Evolutionary conservation across 2,329 filamentous ascomycete genomes (phyloP).

Genomic region (Pseudogymnoascus sp.): DNA sequence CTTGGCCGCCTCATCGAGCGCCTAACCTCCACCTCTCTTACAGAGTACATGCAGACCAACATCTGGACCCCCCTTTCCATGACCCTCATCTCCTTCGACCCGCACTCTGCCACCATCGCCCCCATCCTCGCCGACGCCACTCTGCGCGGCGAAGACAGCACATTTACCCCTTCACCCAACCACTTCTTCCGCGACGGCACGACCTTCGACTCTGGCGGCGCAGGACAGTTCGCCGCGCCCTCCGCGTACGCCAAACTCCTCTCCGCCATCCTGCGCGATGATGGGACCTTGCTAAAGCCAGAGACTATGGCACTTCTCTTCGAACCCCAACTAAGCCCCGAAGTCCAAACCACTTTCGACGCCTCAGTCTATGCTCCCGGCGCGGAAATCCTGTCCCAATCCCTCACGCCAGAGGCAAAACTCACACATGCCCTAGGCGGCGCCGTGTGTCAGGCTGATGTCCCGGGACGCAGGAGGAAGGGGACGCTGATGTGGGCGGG

Average conservation of each 20-base stretch:
- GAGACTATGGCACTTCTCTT: conserved; percentile 37
- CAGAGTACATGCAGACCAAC: conserved; percentile 37
- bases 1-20: not conserved
- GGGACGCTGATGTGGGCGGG: conserved; percentile 48
- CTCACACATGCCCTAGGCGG: conserved; percentile 82
- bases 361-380: conserved; percentile 58
- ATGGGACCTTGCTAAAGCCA: conserved; percentile 37
- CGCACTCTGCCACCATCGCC: conserved; percentile 18
- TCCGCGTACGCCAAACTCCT: conserved; percentile 35
- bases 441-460: conserved; percentile 96
- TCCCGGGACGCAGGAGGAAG: conserved; percentile 79
- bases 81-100: not conserved
- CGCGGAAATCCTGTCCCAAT: conserved; percentile 71
- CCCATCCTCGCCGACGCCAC: conserved; percentile 13
- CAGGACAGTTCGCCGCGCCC: conserved; percentile 29
- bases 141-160: conserved; percentile 11
- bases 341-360: not conserved
- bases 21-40: not conserved
- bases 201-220: conserved; percentile 24
- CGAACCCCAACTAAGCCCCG: conserved; percentile 32
- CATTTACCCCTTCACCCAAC: not conserved
- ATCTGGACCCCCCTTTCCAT: conserved; percentile 40
- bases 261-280: conserved; percentile 38
- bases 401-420: conserved; percentile 85
- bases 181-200: not conserved